Evolutionary conservation across 2,329 filamentous ascomycete genomes (phyloP).

Genomic region (Balansia obtecta): DNA sequence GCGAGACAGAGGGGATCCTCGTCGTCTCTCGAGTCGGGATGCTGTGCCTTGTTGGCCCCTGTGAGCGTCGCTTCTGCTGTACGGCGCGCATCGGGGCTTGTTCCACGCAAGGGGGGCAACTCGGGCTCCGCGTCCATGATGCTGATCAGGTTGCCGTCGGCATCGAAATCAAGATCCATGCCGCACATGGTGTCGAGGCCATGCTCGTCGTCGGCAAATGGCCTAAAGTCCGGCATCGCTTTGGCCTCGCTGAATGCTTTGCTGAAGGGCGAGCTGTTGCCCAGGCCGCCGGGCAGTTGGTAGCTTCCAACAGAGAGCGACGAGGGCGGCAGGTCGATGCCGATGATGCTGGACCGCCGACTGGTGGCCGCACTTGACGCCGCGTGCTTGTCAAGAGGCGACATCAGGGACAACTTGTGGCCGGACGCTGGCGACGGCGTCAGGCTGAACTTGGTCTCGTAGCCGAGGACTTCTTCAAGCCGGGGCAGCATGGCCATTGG

Average conservation of each 20-base stretch:
- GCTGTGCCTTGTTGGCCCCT: background rate
- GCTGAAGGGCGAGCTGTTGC: slow-evolving; percentile 17
- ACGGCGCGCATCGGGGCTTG: slow-evolving; percentile 4
- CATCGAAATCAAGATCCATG: slow-evolving; percentile 37
- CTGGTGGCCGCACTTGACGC: slow-evolving; percentile 19
- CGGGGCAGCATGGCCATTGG: slow-evolving; percentile 18
- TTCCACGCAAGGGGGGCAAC: slow-evolving; percentile 25
- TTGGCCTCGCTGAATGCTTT: slow-evolving; percentile 12
- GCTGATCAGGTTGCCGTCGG: slow-evolving; percentile 35
- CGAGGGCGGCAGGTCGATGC: slow-evolving; percentile 22
- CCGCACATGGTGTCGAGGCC: slow-evolving; percentile 24
- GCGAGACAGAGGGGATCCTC: slow-evolving; percentile 21
- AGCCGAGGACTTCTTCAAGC: slow-evolving; percentile 22
- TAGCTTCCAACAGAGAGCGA: slow-evolving; percentile 21
- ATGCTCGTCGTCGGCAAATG: slow-evolving; percentile 27
- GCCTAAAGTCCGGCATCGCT: slow-evolving; percentile 15
- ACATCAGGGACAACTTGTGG: slow-evolving; percentile 31
- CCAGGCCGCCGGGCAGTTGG: slow-evolving; percentile 23
- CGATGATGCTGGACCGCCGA: slow-evolving; percentile 14
- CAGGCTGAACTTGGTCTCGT: slow-evolving; percentile 19
- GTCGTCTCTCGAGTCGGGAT: background rate
- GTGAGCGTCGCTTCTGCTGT: background rate
- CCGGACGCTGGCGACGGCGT: slow-evolving; percentile 25
- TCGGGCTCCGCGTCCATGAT: slow-evolving; percentile 29
- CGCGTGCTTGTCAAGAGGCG: slow-evolving; percentile 22